Conservation (phyloP, 768 basidiomycete species). For the Russula olivacea region DNA sequence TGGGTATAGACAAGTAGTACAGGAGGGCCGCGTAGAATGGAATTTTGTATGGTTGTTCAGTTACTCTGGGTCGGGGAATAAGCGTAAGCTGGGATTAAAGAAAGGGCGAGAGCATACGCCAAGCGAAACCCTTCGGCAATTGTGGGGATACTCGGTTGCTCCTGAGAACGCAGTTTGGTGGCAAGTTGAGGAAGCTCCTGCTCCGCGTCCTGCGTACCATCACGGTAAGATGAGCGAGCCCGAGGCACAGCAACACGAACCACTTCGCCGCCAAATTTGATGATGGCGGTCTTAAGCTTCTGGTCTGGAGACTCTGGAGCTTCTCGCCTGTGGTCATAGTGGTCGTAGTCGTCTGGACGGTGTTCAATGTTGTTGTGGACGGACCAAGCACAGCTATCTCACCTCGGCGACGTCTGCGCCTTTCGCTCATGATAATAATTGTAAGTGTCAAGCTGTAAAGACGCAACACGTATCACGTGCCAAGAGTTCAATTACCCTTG, state of each 20-base stretch:
- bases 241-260: slow-evolving; percentile 41
- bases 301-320: slow-evolving; percentile 66
- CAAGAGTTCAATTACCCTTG: background rate
- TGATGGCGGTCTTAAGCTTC: slow-evolving; percentile 56
- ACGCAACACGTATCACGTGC: slow-evolving; percentile 8
- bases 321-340: slow-evolving; percentile 60
- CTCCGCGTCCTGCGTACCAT: slow-evolving; percentile 48
- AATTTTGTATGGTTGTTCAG: slow-evolving; percentile 92
- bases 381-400: slow-evolving; percentile 16
- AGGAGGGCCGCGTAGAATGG: slow-evolving; percentile 83
- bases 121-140: slow-evolving; percentile 72
- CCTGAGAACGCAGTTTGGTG: slow-evolving; percentile 55
- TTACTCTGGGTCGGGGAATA: slow-evolving; percentile 49
- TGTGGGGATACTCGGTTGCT: slow-evolving; percentile 51
- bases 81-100: slow-evolving; percentile 3
- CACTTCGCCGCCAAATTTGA: slow-evolving; percentile 79
- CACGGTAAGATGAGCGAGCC: background rate
- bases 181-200: slow-evolving; percentile 67
- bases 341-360: slow-evolving; percentile 52
- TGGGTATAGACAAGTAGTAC: slow-evolving; percentile 52
- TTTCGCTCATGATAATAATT: slow-evolving; percentile 47
- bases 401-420: slow-evolving; percentile 31
- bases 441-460: background rate
- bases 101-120: slow-evolving; percentile 39
- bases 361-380: slow-evolving; percentile 6